Conservation (phyloP, 345 rosid species). For the Alliaria petiolata region DNA sequence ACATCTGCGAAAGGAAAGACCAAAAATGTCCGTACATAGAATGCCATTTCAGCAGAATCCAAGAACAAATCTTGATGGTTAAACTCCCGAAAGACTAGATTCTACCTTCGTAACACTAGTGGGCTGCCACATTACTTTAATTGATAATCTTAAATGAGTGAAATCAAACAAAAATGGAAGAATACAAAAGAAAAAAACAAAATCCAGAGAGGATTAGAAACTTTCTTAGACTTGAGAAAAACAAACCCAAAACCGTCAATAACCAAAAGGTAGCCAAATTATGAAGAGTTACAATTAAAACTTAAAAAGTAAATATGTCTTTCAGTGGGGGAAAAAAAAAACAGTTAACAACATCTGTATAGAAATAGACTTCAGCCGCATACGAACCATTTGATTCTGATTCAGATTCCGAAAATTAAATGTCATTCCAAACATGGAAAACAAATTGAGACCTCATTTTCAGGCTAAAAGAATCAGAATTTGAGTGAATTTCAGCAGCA, state of each 20-base stretch:
- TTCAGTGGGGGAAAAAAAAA: not conserved
- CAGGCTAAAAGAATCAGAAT: not conserved
- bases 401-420: not conserved
- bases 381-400: not conserved
- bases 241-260: not conserved
- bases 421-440: not conserved
- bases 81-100: not conserved
- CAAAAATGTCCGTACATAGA: not conserved
- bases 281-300: not conserved
- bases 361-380: not conserved
- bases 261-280: conserved; percentile 4
- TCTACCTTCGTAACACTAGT: not conserved
- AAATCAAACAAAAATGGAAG: not conserved
- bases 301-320: not conserved
- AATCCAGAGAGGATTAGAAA: not conserved
- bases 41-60: not conserved
- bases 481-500: conserved; percentile 2
- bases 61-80: not conserved
- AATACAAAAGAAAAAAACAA: not conserved
- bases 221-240: conserved; percentile 15
- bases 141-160: not conserved
- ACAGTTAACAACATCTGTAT: not conserved
- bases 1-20: conserved; percentile 48
- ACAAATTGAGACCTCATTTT: not conserved
- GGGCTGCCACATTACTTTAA: not conserved